These are phyloP conservation scores for Solanum tarapatanum DNA, from an alignment of 257 asterid genomes.

Conservation along the genomic window DNA sequence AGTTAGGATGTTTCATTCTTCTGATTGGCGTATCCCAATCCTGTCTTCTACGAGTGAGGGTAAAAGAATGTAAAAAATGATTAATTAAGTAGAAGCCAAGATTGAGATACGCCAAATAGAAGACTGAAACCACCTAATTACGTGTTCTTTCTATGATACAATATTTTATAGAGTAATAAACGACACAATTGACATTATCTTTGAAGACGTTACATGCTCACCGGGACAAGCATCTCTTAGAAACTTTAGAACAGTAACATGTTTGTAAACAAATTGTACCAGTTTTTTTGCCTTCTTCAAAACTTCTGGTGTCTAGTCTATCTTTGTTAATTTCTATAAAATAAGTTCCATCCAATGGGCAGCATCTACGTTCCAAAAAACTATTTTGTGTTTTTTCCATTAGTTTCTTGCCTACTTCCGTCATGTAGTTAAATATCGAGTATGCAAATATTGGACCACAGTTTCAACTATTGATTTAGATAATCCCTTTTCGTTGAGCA, in stretches of 20 bases:
- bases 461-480: background rate
- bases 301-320: conserved; percentile 10
- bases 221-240: conserved; percentile 9
- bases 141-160: conserved; percentile 10
- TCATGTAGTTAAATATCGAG: conserved; percentile 36
- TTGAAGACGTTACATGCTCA: conserved; percentile 6
- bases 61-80: background rate
- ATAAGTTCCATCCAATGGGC: too few species aligned
- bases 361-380: conserved; percentile 38
- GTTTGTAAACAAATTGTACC: conserved; percentile 19
- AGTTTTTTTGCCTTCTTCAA: conserved; percentile 34
- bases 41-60: conserved; percentile 17
- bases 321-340: conserved; percentile 9
- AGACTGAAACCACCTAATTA: conserved; percentile 17
- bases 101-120: conserved; percentile 7
- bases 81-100: conserved; percentile 1
- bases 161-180: conserved; percentile 35
- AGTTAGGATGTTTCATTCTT: conserved; percentile 14
- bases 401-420: conserved; percentile 26
- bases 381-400: conserved; percentile 13
- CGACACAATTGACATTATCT: too few species aligned
- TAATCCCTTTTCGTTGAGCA: too few species aligned
- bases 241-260: conserved; percentile 10
- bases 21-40: conserved; percentile 5
- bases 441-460: conserved; percentile 42